Evolutionary conservation across 371 early-diverging fungal species (phyloP), one percentile per base, ranked within the genome.

Genomic region (Circinella umbellata): DNA sequence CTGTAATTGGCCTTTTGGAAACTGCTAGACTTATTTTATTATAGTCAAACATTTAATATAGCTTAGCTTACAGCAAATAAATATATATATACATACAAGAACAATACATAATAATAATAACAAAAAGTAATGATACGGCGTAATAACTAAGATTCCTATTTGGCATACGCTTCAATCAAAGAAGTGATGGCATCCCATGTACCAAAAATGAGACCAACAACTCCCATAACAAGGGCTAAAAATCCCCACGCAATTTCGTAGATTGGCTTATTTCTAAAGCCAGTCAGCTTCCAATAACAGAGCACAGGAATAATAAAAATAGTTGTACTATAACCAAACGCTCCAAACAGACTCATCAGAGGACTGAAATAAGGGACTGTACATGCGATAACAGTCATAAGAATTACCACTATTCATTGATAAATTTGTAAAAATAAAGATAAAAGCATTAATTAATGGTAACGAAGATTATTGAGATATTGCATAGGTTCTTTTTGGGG

Each of bases 291-390:
- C 46, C 91, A 74, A 74, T 95, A 92, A 73, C 89, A 94, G 9
- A 90, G 69, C 13, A 94, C 84, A 4, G 96, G 96, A 71, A 95
- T 86, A 17, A 95, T 89, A 74, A 95, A 95, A 38, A 94, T 92
- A 51, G 93, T 82, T 73, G 89, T 76, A 65, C 91, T 91, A 60
- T 90, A 92, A n/a, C 90, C 86, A 51, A 95, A 75, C 3, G 95
- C 91, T 38, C 96, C 96, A 47, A 96, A 71, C 18, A 96, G 79
- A 11, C 91, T 85, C 91, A 95, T 92, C 57, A 94, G 82, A 71
- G 90, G 87, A 55, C 87, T 88, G 78, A 96, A 94, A 79, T 88
- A 90, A 18, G 95, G 93, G 13, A 96, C 84, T 61, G 85, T 77
- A 67, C 93, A 77, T 1, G 94, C 94, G 67, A 91, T 74, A 8